Conservation (phyloP, 2,329 filamentous ascomycete genomes). For the Ambrosiella beaveri region DNA sequence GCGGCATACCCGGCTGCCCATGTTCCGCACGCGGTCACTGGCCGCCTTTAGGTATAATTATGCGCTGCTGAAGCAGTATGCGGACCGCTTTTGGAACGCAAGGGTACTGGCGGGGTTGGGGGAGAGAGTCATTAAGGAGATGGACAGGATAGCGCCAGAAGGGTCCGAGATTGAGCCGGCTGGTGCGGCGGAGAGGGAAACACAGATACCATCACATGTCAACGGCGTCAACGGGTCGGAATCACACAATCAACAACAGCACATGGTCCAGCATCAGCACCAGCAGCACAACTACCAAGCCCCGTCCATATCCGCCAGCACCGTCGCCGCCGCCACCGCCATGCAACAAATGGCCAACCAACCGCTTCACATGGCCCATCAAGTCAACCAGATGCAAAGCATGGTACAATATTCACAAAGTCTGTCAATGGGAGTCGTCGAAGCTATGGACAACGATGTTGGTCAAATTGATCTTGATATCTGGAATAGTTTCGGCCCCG, state of each 20-base stretch:
- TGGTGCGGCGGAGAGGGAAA: background rate
- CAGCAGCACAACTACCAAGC: background rate
- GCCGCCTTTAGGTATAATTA: constrained; percentile 37
- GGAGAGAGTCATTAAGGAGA: constrained; percentile 36
- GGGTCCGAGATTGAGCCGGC: constrained; percentile 22
- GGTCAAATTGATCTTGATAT: constrained; percentile 11
- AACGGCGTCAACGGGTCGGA: background rate
- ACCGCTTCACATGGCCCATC: background rate
- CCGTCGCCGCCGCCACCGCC: background rate
- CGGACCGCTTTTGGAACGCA: constrained; percentile 41
- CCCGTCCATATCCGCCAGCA: background rate
- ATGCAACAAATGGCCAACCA: background rate
- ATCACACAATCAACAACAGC: background rate
- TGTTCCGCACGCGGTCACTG: constrained; percentile 39
- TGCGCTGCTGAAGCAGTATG: constrained; percentile 32
- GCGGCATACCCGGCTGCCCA: constrained; percentile 40
- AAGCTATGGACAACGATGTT: background rate
- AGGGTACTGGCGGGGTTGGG: constrained; percentile 37
- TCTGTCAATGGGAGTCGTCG: background rate
- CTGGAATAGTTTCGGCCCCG: constrained; percentile 28
- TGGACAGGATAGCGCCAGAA: constrained; percentile 35
- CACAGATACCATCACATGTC: background rate
- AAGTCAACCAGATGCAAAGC: background rate
- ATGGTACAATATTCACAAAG: constrained; percentile 2
- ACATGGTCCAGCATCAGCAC: background rate